Conservation (phyloP, 2,329 filamentous ascomycete genomes). For the Cytospora piceae region DNA sequence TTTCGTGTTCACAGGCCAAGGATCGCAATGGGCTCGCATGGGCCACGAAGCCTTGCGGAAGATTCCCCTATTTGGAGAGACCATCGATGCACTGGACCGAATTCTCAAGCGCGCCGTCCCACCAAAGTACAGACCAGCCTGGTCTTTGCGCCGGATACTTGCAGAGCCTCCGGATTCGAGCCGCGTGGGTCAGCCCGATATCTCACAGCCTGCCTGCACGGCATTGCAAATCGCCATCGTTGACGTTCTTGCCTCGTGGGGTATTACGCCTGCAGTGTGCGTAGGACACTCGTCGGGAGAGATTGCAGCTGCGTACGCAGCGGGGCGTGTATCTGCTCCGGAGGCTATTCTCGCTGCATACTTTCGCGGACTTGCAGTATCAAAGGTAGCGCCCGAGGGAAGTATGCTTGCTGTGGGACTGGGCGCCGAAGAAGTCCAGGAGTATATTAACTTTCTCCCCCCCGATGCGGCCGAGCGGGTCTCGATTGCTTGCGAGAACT, state of each 20-base stretch:
- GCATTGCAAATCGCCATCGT: constrained; percentile 39
- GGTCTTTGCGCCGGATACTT: background rate
- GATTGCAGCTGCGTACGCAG: constrained; percentile 40
- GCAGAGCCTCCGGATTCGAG: background rate
- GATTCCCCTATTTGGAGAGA: background rate
- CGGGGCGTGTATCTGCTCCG: constrained; percentile 17
- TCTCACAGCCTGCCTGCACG: constrained; percentile 37
- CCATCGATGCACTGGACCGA: background rate
- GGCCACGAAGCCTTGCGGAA: background rate
- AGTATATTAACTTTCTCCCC: background rate
- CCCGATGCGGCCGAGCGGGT: background rate
- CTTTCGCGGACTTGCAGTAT: background rate
- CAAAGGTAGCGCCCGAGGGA: background rate
- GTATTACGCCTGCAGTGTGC: constrained; percentile 33
- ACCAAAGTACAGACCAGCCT: background rate
- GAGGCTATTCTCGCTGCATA: background rate
- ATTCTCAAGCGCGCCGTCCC: background rate
- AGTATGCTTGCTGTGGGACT: background rate
- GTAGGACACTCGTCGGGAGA: constrained; percentile 44
- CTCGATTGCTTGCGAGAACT: constrained; percentile 25
- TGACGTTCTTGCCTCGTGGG: constrained; percentile 35
- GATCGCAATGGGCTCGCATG: background rate
- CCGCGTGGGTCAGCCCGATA: constrained; percentile 19
- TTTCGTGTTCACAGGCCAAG: constrained; percentile 3
- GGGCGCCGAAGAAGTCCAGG: background rate